A percentile compares a stretch with the other conserved stretches of the same genome.
These are phyloP conservation scores for Teunomyces tritomae DNA, from an alignment of 805 yeast species.

Conservation along the genomic window DNA sequence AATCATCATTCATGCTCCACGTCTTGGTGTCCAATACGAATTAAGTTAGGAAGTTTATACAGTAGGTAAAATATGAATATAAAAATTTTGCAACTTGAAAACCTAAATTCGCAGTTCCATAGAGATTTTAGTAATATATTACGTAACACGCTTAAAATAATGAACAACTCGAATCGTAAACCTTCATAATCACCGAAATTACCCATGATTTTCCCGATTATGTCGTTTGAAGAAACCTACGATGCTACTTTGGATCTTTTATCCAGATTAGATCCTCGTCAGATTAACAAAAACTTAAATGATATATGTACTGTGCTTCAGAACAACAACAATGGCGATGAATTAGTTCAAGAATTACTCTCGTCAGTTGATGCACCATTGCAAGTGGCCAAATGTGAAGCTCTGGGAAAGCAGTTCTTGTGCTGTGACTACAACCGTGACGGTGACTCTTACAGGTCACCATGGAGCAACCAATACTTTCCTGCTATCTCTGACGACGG, in stretches of 20 bases:
- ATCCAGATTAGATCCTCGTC: slow-evolving; percentile 40
- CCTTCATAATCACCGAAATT: not conserved
- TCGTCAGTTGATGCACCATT: slow-evolving; percentile 88
- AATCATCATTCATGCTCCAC: slow-evolving; percentile 64
- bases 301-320: slow-evolving; percentile 36
- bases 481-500: slow-evolving; percentile 32
- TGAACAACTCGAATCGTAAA: not conserved
- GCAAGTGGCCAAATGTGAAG: slow-evolving; percentile 46
- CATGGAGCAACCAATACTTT: slow-evolving; percentile 79
- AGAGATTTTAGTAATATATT: not conserved
- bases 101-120: too few species aligned
- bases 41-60: not conserved
- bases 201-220: not conserved
- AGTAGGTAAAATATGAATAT: not conserved
- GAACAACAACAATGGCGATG: slow-evolving; percentile 31
- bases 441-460: slow-evolving; percentile 88
- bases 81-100: not conserved
- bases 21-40: slow-evolving; percentile 28
- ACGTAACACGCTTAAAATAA: not conserved
- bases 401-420: slow-evolving; percentile 64
- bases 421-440: slow-evolving; percentile 95
- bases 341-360: slow-evolving; percentile 80
- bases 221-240: slow-evolving; percentile 4
- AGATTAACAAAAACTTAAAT: slow-evolving; percentile 30
- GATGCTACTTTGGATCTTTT: slow-evolving; percentile 41